Evolutionary conservation across 1,284 basidiomycete species (phyloP).

Genomic region (Entoloma clypeatum): DNA sequence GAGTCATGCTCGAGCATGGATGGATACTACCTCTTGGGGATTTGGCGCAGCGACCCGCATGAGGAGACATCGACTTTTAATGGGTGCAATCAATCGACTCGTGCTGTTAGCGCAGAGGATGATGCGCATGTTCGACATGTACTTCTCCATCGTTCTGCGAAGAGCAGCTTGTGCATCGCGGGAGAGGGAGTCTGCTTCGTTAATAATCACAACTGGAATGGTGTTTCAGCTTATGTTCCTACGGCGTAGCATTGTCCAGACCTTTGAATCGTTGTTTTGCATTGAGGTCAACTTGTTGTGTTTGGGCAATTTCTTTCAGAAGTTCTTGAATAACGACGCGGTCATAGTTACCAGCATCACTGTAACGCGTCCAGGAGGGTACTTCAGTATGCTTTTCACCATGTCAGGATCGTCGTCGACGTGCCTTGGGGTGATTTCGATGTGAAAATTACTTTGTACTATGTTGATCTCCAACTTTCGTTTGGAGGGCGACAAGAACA

Average conservation of each 20-base stretch:
- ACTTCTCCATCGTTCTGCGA: conserved; percentile 98
- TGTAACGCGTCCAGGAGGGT: too few relatives aligned
- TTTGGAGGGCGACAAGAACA: conserved; percentile 93
- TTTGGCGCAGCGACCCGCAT: conserved; percentile 90
- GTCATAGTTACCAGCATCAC: conserved; percentile 96
- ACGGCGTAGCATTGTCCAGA: conserved; percentile 28
- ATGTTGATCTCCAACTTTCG: conserved; percentile 96
- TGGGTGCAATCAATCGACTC: conserved; percentile 94
- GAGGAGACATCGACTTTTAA: conserved; percentile 91
- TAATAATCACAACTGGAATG: conserved; percentile 89
- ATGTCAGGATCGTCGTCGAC: too few relatives aligned
- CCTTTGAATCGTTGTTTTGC: conserved; percentile 98
- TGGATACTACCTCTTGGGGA: conserved; percentile 62
- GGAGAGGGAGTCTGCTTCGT: conserved; percentile 93
- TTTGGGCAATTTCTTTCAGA: conserved; percentile 98
- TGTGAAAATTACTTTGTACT: conserved; percentile 96
- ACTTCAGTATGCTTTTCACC: too few relatives aligned
- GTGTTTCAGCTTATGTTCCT: neutral
- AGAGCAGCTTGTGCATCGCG: conserved; percentile 97
- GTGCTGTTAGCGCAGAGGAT: conserved; percentile 99
- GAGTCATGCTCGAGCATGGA: neutral
- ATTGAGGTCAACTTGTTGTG: conserved; percentile 94
- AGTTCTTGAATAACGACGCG: conserved; percentile 96
- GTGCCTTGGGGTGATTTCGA: conserved; percentile 95
- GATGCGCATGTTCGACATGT: conserved; percentile 96